phyloP scores from a whole-genome alignment of 768 basidiomycete genomes.

The Paxillus ammoniavirescens region DNA sequence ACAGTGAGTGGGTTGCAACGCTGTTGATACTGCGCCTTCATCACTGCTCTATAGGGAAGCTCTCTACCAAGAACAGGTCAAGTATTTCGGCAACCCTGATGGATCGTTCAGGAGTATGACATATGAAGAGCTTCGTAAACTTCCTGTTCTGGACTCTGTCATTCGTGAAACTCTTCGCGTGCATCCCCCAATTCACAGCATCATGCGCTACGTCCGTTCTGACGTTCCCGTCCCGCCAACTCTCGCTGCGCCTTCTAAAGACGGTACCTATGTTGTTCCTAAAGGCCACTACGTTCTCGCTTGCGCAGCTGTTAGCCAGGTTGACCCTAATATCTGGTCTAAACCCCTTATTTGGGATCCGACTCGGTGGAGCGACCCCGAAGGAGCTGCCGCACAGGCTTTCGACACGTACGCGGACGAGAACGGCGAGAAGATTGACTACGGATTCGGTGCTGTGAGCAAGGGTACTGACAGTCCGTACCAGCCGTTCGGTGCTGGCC shows the following conservation, averaged over 20 bases:
- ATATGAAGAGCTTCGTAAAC: conserved; percentile 80
- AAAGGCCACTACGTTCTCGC: conserved; percentile 89
- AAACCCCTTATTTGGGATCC: conserved; percentile 75
- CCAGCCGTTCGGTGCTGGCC: conserved; percentile 96
- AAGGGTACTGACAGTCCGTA: conserved; percentile 97
- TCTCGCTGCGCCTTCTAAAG: conserved; percentile 74
- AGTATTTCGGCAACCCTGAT: conserved; percentile 74
- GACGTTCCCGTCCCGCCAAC: conserved; percentile 81
- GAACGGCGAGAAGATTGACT: conserved; percentile 88
- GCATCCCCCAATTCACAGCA: conserved; percentile 95
- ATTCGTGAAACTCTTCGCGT: conserved; percentile 93
- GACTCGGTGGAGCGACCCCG: conserved; percentile 79
- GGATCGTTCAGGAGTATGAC: conserved; percentile 78
- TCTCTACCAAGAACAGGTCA: conserved; percentile 87
- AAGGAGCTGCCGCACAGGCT: conserved; percentile 79
- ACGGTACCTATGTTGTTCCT: conserved; percentile 79
- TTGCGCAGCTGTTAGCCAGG: conserved; percentile 82
- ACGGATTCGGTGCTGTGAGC: conserved; percentile 91
- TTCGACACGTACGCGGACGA: conserved; percentile 73
- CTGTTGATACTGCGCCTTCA: neutral
- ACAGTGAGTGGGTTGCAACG: conserved; percentile 49
- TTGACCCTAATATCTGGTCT: conserved; percentile 83
- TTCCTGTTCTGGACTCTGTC: conserved; percentile 82
- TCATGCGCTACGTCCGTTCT: conserved; percentile 88
- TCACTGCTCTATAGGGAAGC: conserved; percentile 52